These are phyloP conservation scores for Ascosphaera pollenicola DNA, from an alignment of 2,329 filamentous ascomycete species.

Conservation along the genomic window DNA sequence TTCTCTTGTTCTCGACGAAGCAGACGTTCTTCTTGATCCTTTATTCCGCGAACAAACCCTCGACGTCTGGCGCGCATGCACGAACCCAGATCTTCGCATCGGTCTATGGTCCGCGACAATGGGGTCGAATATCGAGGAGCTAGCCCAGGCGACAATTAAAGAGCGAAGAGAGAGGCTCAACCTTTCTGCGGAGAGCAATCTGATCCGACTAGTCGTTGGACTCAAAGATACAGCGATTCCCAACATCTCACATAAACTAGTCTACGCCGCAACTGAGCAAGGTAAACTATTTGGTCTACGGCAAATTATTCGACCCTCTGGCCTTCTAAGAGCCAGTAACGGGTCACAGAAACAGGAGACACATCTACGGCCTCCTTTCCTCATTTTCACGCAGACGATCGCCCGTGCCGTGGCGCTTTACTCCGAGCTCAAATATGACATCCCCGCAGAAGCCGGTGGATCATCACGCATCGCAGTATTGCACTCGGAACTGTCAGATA, in stretches of 20 bases:
- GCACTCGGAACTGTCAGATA: constrained; percentile 65
- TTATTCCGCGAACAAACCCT: constrained; percentile 80
- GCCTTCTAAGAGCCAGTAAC: constrained; percentile 20
- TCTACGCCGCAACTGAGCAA: constrained; percentile 78
- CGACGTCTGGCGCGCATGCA: constrained; percentile 61
- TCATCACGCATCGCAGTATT: constrained; percentile 69
- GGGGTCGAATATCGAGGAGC: constrained; percentile 71
- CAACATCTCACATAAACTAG: constrained; percentile 70
- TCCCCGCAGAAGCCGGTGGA: constrained; percentile 69
- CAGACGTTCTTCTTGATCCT: constrained; percentile 78
- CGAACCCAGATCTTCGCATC: constrained; percentile 43
- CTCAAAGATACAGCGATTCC: constrained; percentile 90
- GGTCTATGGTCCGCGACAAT: constrained; percentile 95
- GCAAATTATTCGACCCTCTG: constrained; percentile 62
- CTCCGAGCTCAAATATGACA: constrained; percentile 82
- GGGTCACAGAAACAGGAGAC: constrained; percentile 14
- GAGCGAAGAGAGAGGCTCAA: constrained; percentile 25
- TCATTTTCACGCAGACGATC: constrained; percentile 94
- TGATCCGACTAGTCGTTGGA: constrained; percentile 79
- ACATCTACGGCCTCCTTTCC: constrained; percentile 59
- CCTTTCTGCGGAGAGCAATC: constrained; percentile 19
- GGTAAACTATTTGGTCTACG: constrained; percentile 84
- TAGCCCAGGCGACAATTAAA: constrained; percentile 47
- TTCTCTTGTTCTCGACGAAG: constrained; percentile 72
- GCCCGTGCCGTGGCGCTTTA: constrained; percentile 71